phyloP scores from a whole-genome alignment of 192 early-diverging fungal genomes.

The Gaertneriomyces semiglobifer region DNA sequence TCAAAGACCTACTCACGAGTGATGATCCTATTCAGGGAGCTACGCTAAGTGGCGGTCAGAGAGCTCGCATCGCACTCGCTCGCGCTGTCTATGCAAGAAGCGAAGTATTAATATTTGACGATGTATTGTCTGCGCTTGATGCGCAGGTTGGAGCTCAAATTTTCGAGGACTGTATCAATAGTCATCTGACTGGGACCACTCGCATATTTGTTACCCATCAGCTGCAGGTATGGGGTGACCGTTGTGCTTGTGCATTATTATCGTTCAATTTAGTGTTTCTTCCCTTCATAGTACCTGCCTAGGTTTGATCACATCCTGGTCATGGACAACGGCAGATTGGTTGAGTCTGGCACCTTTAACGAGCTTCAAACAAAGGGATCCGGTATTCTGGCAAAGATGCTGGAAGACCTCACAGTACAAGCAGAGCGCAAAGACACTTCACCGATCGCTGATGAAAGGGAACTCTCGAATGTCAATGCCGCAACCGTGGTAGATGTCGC shows the following conservation, averaged over 20 bases:
- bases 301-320: constrained; percentile 65
- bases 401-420: background rate
- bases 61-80: constrained; percentile 65
- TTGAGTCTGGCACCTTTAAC: constrained; percentile 54
- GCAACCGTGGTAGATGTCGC: background rate
- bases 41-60: constrained; percentile 70
- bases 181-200: constrained; percentile 67
- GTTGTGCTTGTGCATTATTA: constrained; percentile 68
- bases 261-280: constrained; percentile 78
- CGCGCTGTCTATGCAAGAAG: constrained; percentile 73
- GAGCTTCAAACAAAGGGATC: constrained; percentile 36
- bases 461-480: no score
- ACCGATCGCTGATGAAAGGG: no score
- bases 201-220: constrained; percentile 73
- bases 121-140: constrained; percentile 49
- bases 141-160: constrained; percentile 32
- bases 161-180: constrained; percentile 36
- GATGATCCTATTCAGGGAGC: constrained; percentile 50
- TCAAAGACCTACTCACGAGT: no score
- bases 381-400: background rate
- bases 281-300: constrained; percentile 57
- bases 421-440: no score
- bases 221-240: constrained; percentile 56
- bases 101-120: constrained; percentile 30
- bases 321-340: constrained; percentile 61